Percentiles rank a stretch among this genome's conserved stretches.
Conservation (phyloP, 441 rosid genomes). For the Gossypium trilobum region DNA sequence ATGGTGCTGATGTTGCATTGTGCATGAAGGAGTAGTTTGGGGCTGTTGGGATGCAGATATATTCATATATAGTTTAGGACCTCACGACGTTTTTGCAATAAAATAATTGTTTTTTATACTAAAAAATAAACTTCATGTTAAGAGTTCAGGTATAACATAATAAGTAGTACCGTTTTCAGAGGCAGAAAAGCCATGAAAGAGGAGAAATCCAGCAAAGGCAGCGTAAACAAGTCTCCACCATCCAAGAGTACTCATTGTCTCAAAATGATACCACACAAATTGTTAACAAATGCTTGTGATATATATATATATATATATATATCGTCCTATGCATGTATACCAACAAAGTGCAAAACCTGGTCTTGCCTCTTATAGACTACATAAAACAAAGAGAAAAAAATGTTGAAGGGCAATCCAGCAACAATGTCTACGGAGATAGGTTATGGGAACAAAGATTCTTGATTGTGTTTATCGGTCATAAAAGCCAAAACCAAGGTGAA, state of each 20-base stretch:
- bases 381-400: not conserved
- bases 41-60: constrained; percentile 9
- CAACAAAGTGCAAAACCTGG: not conserved
- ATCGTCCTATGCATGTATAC: not conserved
- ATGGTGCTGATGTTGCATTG: constrained; percentile 38
- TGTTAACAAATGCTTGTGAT: not conserved
- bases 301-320: no score
- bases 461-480: constrained; percentile 1
- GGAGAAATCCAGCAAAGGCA: constrained; percentile 23
- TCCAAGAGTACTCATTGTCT: constrained; percentile 23
- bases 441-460: constrained; percentile 11
- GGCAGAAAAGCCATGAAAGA: constrained; percentile 25
- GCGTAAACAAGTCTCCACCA: constrained; percentile 13
- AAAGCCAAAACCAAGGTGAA: not conserved
- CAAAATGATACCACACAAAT: not conserved
- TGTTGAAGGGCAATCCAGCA: not conserved
- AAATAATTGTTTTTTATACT: not conserved
- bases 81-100: not conserved
- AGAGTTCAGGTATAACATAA: not conserved
- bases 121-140: not conserved
- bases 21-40: constrained; percentile 36
- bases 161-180: constrained; percentile 25
- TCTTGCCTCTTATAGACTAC: constrained; percentile 14
- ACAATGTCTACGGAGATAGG: constrained; percentile 14
- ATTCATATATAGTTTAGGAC: not conserved